Conservation (phyloP, 1,284 basidiomycete genomes). For the Vanrija humicola region DNA sequence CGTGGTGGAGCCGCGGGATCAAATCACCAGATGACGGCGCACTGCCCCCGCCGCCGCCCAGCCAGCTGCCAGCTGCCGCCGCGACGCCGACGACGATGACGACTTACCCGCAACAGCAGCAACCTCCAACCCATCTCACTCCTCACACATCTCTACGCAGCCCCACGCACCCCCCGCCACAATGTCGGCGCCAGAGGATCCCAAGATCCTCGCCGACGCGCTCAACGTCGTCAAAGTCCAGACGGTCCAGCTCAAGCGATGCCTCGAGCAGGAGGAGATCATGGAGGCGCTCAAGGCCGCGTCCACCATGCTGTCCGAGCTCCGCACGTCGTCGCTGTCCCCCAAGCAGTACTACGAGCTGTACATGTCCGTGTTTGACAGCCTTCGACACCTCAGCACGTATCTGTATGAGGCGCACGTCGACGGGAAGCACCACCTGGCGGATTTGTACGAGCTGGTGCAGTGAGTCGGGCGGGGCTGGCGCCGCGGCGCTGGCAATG, state of each 20-base stretch:
- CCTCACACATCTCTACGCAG: background rate
- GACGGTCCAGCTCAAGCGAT: slow-evolving; percentile 86
- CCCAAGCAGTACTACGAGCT: slow-evolving; percentile 97
- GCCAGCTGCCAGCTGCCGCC: too few relatives aligned
- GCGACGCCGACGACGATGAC: too few relatives aligned
- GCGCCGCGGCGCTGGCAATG: too few relatives aligned
- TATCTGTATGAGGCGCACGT: slow-evolving; percentile 91
- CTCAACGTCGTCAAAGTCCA: slow-evolving; percentile 77
- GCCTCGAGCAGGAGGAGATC: slow-evolving; percentile 85
- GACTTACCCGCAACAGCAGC: too few relatives aligned
- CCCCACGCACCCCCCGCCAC: background rate
- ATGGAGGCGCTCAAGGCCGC: slow-evolving; percentile 97
- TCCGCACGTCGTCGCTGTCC: slow-evolving; percentile 82
- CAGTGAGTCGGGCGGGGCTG: slow-evolving; percentile 59
- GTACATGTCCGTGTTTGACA: slow-evolving; percentile 96
- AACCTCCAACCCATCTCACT: background rate
- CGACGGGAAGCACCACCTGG: slow-evolving; percentile 82
- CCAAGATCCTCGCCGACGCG: slow-evolving; percentile 42
- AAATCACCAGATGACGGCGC: too few relatives aligned
- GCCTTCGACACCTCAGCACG: slow-evolving; percentile 84
- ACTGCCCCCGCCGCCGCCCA: too few relatives aligned
- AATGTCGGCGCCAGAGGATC: slow-evolving; percentile 32
- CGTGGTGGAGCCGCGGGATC: too few relatives aligned
- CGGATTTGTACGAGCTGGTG: slow-evolving; percentile 93
- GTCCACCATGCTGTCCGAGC: slow-evolving; percentile 89